Evolutionary conservation across 352 stramenopile genomes (phyloP), one percentile per base, ranked within the genome.

Genomic region (Pythium phragmiticola): DNA sequence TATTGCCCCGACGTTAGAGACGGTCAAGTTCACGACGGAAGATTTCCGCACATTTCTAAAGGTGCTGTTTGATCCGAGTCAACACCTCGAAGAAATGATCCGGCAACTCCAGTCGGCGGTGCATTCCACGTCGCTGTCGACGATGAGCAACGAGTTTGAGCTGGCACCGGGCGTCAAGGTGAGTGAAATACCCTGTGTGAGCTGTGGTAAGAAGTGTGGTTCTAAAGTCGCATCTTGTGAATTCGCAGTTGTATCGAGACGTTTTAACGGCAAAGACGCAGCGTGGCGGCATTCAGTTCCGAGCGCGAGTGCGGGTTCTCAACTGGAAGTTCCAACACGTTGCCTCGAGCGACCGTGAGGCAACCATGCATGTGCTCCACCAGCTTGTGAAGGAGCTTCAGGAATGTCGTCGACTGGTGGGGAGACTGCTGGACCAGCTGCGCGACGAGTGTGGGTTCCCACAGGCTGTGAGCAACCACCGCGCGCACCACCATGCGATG

Each of bases 101-200:
- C 60, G 75, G 51, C 67, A 77, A 34, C 73, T 89, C 30, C 61
- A 74, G 54, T 63, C 57, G 26, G 64, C 71, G 52, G 55, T 89
- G 21, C 57, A 55, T 13, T 68, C 73, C 65, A 70, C 48, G 11
- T 45, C 77, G 13, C 53, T 89, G 12, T 68, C 72, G 13, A 78
- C 63, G 3, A 87, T 88, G 72, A 90, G 76, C 57, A 76, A 74
- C 26, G 81, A 94, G 39, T 84, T 94, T 45, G 68, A 69, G 17
- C 58, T 94, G 23, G 67, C 73, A 13, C 52, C 60, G 21, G 77
- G 72, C 26, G 75, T 94, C 39, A 77, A 72, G 77, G 84, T 93
- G 21, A n/a, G 66, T 65, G 5, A n/a, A 48, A 30, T 28, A 39
- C 17, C 55, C n/a, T 46, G 50, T 30, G 26, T 30, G 26, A 30